phyloP scores from a whole-genome alignment of 2,329 filamentous ascomycete species.

The Sordariomycetes sp. region DNA sequence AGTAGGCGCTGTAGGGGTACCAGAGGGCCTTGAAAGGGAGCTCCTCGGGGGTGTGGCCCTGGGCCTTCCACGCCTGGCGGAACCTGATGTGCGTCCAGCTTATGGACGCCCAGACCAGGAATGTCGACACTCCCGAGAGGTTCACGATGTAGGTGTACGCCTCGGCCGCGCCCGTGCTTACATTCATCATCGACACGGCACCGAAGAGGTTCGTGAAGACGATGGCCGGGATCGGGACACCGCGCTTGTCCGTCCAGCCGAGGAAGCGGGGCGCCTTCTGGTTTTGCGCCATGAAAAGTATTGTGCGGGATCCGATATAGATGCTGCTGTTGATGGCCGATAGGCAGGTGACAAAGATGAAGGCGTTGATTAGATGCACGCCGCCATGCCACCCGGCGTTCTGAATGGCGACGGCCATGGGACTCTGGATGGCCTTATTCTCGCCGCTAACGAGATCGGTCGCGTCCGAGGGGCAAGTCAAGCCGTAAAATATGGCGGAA shows the following conservation, averaged over 20 bases:
- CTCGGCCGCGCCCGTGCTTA: conserved; percentile 53
- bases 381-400: conserved; percentile 65
- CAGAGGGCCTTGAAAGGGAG: conserved; percentile 44
- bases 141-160: conserved; percentile 64
- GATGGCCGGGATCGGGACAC: conserved; percentile 51
- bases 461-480: conserved; percentile 62
- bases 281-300: conserved; percentile 67
- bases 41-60: conserved; percentile 42
- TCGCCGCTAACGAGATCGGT: conserved; percentile 48
- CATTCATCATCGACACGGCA: conserved; percentile 64
- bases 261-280: conserved; percentile 61
- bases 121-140: conserved; percentile 58
- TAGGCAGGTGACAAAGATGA: conserved; percentile 64
- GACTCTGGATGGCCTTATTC: conserved; percentile 52
- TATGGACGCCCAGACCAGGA: conserved; percentile 62
- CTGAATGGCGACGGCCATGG: conserved; percentile 64
- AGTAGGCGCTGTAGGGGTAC: conserved; percentile 50
- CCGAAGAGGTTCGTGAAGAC: conserved; percentile 62
- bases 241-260: conserved; percentile 54
- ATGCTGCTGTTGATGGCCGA: conserved; percentile 66
- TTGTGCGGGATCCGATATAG: conserved; percentile 65
- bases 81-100: conserved; percentile 64
- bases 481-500: conserved; percentile 62
- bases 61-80: conserved; percentile 48
- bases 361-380: conserved; percentile 67